Evolutionary conservation across 1,284 basidiomycete genomes (phyloP).

Genomic region (Cutaneotrichosporon curvatum): DNA sequence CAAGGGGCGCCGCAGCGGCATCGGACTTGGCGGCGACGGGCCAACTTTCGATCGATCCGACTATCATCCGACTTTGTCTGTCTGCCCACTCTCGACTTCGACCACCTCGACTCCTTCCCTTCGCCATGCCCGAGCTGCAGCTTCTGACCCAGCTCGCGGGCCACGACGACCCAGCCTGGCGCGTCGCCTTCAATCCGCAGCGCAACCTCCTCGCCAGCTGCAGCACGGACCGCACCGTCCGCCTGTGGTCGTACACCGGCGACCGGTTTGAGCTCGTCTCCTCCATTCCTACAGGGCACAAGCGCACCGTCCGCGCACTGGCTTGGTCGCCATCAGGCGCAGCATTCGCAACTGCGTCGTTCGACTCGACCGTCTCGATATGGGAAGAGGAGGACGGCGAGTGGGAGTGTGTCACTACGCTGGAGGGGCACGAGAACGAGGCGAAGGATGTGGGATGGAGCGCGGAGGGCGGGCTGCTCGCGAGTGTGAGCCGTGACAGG

Average conservation of each 20-base stretch:
- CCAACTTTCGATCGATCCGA: too few relatives aligned
- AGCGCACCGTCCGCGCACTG: slow-evolving; percentile 80
- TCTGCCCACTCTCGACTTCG: not conserved
- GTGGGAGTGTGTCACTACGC: slow-evolving; percentile 59
- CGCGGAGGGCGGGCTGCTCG: slow-evolving; percentile 66
- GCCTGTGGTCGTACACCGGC: slow-evolving; percentile 65
- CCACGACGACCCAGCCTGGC: slow-evolving; percentile 82
- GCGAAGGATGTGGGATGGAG: slow-evolving; percentile 94
- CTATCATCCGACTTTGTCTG: not conserved
- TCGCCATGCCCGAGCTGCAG: not conserved
- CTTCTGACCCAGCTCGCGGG: slow-evolving; percentile 48
- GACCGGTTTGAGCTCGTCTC: slow-evolving; percentile 53
- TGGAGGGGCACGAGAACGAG: slow-evolving; percentile 97
- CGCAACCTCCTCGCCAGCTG: slow-evolving; percentile 81
- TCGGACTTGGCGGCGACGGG: too few relatives aligned
- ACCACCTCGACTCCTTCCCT: not conserved
- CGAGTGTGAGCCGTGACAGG: slow-evolving; percentile 91
- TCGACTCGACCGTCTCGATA: slow-evolving; percentile 85
- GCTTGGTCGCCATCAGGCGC: slow-evolving; percentile 86
- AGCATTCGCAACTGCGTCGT: slow-evolving; percentile 88
- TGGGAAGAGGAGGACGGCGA: slow-evolving; percentile 65
- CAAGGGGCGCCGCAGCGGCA: not conserved
- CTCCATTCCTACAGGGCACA: slow-evolving; percentile 73
- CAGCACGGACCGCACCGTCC: slow-evolving; percentile 86
- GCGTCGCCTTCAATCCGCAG: slow-evolving; percentile 82